Percentiles rank a stretch among this genome's conserved stretches.
phyloP scores from a whole-genome alignment of 768 basidiomycete genomes.

The Hygrocybe coccinea region DNA sequence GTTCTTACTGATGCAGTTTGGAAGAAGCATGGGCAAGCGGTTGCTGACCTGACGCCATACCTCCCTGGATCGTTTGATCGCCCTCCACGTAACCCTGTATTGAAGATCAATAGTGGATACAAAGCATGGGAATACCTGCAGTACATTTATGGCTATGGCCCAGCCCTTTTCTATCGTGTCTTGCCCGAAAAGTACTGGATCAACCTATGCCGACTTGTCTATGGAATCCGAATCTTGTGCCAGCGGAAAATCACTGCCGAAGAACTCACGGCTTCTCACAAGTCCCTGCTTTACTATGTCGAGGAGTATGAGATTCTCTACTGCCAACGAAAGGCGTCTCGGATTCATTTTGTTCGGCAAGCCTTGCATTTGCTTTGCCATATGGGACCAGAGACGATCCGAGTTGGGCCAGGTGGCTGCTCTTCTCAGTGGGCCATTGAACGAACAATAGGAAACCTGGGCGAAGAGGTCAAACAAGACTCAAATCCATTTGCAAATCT shows the following conservation, averaged over 20 bases:
- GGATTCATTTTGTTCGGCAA: conserved; percentile 18
- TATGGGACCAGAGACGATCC: conserved; percentile 11
- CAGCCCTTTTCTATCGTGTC: conserved; percentile 6
- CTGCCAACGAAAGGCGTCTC: conserved; percentile 11
- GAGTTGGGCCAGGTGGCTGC: conserved; percentile 12
- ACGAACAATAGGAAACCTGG: conserved; percentile 17
- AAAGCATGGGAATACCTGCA: conserved; percentile 14
- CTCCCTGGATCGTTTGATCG: conserved; percentile 33
- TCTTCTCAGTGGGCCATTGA: conserved; percentile 19
- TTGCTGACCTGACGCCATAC: conserved; percentile 20
- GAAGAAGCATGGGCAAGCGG: conserved; percentile 24
- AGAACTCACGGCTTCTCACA: conserved; percentile 2
- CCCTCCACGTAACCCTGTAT: conserved; percentile 29
- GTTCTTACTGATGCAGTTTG: conserved; percentile 17
- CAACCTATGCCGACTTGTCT: conserved; percentile 14
- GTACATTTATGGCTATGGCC: conserved; percentile 11
- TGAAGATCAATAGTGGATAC: conserved; percentile 27
- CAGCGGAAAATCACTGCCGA: conserved; percentile 5
- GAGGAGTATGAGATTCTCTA: conserved; percentile 17
- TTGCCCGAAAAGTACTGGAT: conserved; percentile 6
- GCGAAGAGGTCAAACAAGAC: conserved; percentile 15
- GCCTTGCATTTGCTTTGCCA: conserved; percentile 17
- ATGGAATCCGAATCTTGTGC: conserved; percentile 4
- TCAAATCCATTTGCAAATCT: conserved; percentile 21
- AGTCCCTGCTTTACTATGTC: conserved; percentile 10